A percentile compares a stretch with the other conserved stretches of the same genome.
These are phyloP conservation scores for Carallia brachiata DNA, from an alignment of 345 rosid species.

Conservation along the genomic window DNA sequence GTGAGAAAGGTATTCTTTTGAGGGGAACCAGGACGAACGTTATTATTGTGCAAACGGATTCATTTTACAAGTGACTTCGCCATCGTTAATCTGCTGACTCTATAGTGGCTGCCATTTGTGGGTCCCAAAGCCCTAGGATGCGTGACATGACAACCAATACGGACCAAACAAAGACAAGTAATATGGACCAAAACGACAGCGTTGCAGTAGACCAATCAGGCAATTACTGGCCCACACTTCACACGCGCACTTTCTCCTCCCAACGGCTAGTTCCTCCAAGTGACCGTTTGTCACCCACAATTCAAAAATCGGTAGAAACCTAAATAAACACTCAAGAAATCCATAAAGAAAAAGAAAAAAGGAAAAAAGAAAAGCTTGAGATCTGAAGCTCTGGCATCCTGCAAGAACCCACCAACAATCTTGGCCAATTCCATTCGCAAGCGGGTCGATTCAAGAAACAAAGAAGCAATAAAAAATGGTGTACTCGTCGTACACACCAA, in stretches of 20 bases:
- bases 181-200: too few species aligned
- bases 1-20: too few species aligned
- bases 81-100: too few species aligned
- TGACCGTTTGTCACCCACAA: slow-evolving; percentile 37
- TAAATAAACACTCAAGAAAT: background rate
- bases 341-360: background rate
- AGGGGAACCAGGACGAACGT: too few species aligned
- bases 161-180: too few species aligned
- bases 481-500: slow-evolving; percentile 60
- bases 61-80: too few species aligned
- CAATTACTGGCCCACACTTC: too few species aligned
- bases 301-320: slow-evolving; percentile 20
- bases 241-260: background rate
- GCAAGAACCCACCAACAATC: slow-evolving; percentile 8
- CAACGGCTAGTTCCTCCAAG: slow-evolving; percentile 54
- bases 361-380: background rate
- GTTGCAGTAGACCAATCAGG: slow-evolving; percentile 11
- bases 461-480: slow-evolving; percentile 45
- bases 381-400: slow-evolving; percentile 29
- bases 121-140: too few species aligned
- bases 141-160: too few species aligned
- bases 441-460: slow-evolving; percentile 5
- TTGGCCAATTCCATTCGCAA: slow-evolving; percentile 10
- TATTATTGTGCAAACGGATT: too few species aligned
- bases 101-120: too few species aligned